Base-by-base conservation (phyloP, 208 protist species). In the Acanthamoeba lenticulata region DNA sequence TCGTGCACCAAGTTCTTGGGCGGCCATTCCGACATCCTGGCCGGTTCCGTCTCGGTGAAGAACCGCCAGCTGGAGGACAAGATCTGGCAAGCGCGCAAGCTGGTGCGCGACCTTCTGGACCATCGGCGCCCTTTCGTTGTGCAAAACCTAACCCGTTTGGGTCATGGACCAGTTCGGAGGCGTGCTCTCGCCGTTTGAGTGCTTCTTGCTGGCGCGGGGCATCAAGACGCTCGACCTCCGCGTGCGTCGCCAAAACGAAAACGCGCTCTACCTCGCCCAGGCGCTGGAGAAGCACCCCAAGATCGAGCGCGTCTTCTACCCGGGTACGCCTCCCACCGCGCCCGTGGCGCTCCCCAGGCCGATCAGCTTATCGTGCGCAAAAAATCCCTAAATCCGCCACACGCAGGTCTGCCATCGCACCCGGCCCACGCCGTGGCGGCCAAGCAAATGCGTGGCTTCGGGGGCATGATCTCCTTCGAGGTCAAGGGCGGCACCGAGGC, bases 1-100 rank as follows among this genome's bases (percentile, higher is more conserved):
- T 98, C 97, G 77, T 97, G 97, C 17, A 99, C 98, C 62, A 99
- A 99, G 96, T 99, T 99, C 74, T 96, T 99, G 32, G 98, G 98
- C 96, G 99, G 99, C 57, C 98, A 99, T 96, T 98, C 96, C 88
- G 98, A 99, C 96, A 97, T 97, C n/a, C 98, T 99, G 95, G 97
- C 97, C 90, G 99, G 99, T 44, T 91, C 98, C 34, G 90, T 97
- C 47, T 97, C 96, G 72, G 96, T 96, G 36, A 97, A 97, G 83
- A 95, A 94, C 42, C 97, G 96, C 83, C 96, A 97, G 40, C 72
- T 98, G 17, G 95, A 95, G 45, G 96, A 97, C 85, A 91, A 74
- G n/a, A 27, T 65, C 19, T 74, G 85, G 55, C 85, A 91, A 27
- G 60, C 85, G 24, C 62, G 85, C 7, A 72, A 72, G 27, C 32